Percentiles rank a stretch among this genome's conserved stretches.
Conservation (phyloP, 2,329 filamentous ascomycete genomes). For the Zymoseptoria brevis region DNA sequence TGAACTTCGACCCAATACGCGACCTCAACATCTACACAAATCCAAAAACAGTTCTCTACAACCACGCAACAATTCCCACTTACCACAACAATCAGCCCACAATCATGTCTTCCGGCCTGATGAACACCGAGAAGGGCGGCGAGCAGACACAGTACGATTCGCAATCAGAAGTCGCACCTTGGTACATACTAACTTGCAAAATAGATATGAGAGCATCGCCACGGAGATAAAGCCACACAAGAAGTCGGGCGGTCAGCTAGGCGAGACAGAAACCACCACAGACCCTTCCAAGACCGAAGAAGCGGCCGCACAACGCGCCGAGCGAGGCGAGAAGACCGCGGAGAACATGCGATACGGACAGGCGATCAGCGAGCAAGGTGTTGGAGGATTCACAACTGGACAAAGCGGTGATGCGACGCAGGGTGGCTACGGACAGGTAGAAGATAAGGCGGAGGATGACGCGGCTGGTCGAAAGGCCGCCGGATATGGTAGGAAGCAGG, state of each 20-base stretch:
- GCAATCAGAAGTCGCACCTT: background rate
- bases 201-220: conserved; percentile 51
- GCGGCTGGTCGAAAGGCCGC: conserved; percentile 34
- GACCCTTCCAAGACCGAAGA: conserved; percentile 26
- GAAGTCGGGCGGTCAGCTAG: conserved; percentile 51
- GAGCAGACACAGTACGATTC: conserved; percentile 48
- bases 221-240: conserved; percentile 42
- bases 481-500: conserved; percentile 33
- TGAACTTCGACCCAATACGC: background rate
- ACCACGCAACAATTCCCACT: conserved; percentile 1
- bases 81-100: conserved; percentile 1
- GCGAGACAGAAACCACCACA: conserved; percentile 27
- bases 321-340: conserved; percentile 38
- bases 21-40: background rate
- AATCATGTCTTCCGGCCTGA: conserved; percentile 46
- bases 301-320: conserved; percentile 27
- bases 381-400: conserved; percentile 46
- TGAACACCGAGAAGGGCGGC: conserved; percentile 53
- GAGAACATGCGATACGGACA: conserved; percentile 51
- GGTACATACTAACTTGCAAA: background rate
- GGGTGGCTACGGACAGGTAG: conserved; percentile 28
- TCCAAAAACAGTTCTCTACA: background rate
- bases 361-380: conserved; percentile 47
- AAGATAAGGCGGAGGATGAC: conserved; percentile 24
- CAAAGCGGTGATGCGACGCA: conserved; percentile 30